Base-by-base conservation (phyloP, 2,329 filamentous ascomycete species). In the Exserohilum rostratum region DNA sequence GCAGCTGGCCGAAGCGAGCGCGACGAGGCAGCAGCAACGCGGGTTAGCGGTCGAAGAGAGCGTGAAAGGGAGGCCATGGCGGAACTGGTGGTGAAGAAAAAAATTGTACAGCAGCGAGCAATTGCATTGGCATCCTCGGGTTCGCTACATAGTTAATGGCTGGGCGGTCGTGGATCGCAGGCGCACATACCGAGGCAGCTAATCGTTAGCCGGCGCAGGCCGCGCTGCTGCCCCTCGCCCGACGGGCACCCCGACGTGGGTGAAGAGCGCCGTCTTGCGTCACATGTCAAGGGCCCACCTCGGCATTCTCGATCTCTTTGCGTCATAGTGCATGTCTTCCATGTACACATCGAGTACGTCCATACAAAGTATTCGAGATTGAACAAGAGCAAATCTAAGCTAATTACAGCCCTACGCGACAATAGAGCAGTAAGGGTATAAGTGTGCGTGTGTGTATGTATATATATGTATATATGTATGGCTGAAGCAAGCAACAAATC, bases 41-140 rank as follows among this genome's bases (percentile, higher is more conserved):
- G 71, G 17, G 65, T 60, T 53, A 73, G 62, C 27, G 71, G 71
- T 53, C 70, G 48, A 35, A 74, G 52, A 46, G 66, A 63, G 59
- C 61, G 67, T 49, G 70, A 60, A 9, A 74, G 62, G 3, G 71
- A 71, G 13, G 71, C 65, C 70, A 74, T 73, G 30, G 59, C 30
- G 56, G 30, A 7, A 37, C 13, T 25, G 40, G 20, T 55, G 33
- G 15, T 7, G 27, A 22, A n/a, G 12, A 18, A 37, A 18, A 15
- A 39, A 34, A 15, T 17, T 13, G 20, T 35, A 49, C 17, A 30
- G 13, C 22, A 46, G 17, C 25, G 42, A 25, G 40, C 17, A n/a
- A 46, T 48, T 30, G 30, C 17, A 13, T 46, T 17, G 22, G 4
- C 22, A 25, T 25, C 7, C 4, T 7, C 7, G 4, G 22, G 22